Evolutionary conservation across 768 basidiomycete genomes (phyloP).

Genomic region (Naematelia encephala): DNA sequence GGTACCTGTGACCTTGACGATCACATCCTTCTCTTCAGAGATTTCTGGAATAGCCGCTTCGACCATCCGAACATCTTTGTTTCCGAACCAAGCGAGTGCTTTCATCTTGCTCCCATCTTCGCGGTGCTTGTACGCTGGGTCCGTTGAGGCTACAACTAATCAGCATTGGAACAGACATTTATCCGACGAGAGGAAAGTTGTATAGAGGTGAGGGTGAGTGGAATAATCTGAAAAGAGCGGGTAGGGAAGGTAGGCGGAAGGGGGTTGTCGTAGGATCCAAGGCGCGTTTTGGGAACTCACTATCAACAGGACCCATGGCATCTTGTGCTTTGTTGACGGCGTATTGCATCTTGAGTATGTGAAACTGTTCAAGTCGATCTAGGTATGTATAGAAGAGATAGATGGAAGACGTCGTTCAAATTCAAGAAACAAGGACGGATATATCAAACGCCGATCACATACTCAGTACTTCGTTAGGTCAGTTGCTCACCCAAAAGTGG

Average conservation of each 20-base stretch:
- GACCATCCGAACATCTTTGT: constrained; percentile 53
- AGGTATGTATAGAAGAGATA: too few species aligned
- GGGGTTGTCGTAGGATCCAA: background rate
- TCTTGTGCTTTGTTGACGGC: constrained; percentile 39
- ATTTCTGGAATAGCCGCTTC: constrained; percentile 61
- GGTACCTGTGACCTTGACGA: constrained; percentile 70
- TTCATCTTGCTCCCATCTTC: constrained; percentile 62
- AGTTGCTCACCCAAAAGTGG: too few species aligned
- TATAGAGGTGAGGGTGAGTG: background rate
- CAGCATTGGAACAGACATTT: constrained; percentile 9
- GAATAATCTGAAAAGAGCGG: too few species aligned
- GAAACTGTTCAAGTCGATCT: too few species aligned
- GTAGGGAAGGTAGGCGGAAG: background rate
- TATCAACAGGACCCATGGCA: constrained; percentile 34
- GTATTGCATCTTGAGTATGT: constrained; percentile 29
- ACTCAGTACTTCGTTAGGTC: too few species aligned
- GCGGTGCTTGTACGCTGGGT: constrained; percentile 47
- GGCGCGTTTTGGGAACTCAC: constrained; percentile 13
- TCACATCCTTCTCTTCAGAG: constrained; percentile 67
- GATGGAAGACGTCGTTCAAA: too few species aligned
- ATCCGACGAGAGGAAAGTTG: background rate
- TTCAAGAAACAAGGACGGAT: too few species aligned
- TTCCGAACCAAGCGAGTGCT: constrained; percentile 67
- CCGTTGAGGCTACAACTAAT: constrained; percentile 21
- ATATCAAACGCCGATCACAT: too few species aligned